Conservation (phyloP, 805 yeast species). For the Suhomyces sp. region DNA sequence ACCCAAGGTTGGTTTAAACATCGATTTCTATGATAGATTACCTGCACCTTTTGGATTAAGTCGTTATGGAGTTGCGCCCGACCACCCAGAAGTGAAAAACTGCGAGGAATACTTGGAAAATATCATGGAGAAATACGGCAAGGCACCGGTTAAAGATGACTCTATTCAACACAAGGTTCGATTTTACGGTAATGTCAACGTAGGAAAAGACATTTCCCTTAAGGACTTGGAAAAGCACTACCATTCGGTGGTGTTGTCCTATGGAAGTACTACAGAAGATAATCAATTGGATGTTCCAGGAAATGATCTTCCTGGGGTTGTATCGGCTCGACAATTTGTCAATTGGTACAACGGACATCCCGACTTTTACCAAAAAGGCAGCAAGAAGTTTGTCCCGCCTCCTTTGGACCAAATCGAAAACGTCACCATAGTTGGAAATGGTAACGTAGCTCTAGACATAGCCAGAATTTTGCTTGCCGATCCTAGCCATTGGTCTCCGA, state of each 20-base stretch:
- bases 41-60: conserved; percentile 93
- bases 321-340: conserved; percentile 81
- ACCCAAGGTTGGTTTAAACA: conserved; percentile 26
- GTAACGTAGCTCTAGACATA: conserved; percentile 92
- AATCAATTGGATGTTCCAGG: conserved; percentile 62
- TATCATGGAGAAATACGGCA: conserved; percentile 23
- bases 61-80: conserved; percentile 98
- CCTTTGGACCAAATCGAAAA: conserved; percentile 56
- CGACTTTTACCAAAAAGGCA: conserved; percentile 38
- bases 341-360: conserved; percentile 97
- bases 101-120: conserved; percentile 73
- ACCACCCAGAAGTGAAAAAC: conserved; percentile 93
- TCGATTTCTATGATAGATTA: conserved; percentile 77
- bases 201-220: conserved; percentile 63
- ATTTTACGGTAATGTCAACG: conserved; percentile 67
- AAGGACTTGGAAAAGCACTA: conserved; percentile 50
- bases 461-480: conserved; percentile 71
- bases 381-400: conserved; percentile 37
- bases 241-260: conserved; percentile 74
- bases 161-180: conserved; percentile 26
- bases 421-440: conserved; percentile 90
- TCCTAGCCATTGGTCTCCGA: conserved; percentile 55
- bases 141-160: background rate
- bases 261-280: conserved; percentile 67
- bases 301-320: conserved; percentile 58